phyloP scores from a whole-genome alignment of 1,139 yeast species.

The Suhomyces anneliseae region DNA sequence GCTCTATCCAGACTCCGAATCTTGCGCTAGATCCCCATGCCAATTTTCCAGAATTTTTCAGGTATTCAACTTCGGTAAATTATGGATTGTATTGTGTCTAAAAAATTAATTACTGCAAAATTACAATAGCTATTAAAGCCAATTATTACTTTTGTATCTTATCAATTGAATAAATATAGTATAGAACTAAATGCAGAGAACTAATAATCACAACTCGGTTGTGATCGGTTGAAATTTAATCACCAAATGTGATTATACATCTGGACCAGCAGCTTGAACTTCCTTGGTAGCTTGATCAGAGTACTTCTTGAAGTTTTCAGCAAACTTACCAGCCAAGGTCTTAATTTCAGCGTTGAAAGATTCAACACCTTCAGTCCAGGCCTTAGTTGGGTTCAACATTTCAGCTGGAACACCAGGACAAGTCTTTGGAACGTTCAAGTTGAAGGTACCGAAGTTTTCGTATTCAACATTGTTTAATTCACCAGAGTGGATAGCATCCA shows the following conservation, averaged over 20 bases:
- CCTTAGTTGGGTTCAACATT: constrained; percentile 81
- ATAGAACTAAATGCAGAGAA: not conserved
- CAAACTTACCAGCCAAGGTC: constrained; percentile 74
- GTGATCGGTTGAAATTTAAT: not conserved
- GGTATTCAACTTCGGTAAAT: too few relatives aligned
- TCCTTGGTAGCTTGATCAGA: constrained; percentile 80
- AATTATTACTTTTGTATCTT: not conserved
- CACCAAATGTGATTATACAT: constrained; percentile 21
- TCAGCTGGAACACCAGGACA: constrained; percentile 83
- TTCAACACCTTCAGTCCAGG: constrained; percentile 74
- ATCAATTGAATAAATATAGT: not conserved
- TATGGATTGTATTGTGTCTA: too few relatives aligned
- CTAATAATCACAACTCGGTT: not conserved
- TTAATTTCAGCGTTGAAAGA: constrained; percentile 71
- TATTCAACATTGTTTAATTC: constrained; percentile 75
- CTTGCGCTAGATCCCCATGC: too few relatives aligned
- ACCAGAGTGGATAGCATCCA: constrained; percentile 94
- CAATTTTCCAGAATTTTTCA: too few relatives aligned
- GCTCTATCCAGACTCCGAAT: too few relatives aligned
- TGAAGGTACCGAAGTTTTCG: constrained; percentile 85
- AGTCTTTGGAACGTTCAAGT: constrained; percentile 80
- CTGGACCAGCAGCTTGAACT: constrained; percentile 93
- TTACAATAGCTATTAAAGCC: too few relatives aligned
- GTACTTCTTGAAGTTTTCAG: constrained; percentile 85
- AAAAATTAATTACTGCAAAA: too few relatives aligned